Conservation (phyloP, 139 green algal species). For the Chlorella sp. region DNA sequence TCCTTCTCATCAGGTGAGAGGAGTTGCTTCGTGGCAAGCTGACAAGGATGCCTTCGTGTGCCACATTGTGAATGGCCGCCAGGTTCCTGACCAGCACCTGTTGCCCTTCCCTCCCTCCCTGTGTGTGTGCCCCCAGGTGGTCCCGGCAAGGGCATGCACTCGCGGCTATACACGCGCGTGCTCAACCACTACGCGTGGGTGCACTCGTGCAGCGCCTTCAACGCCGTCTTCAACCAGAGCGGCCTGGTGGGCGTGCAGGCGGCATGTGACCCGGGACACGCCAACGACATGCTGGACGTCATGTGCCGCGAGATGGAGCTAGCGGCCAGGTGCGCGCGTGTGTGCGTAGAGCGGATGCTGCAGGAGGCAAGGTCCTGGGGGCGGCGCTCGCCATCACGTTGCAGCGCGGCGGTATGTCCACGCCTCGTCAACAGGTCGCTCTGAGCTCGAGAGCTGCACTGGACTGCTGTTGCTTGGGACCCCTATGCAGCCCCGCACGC, state of each 20-base stretch:
- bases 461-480: too few relatives aligned
- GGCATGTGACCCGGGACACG: slow-evolving; percentile 25
- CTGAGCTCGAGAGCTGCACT: too few relatives aligned
- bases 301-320: slow-evolving; percentile 46
- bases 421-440: too few relatives aligned
- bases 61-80: too few relatives aligned
- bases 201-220: slow-evolving; percentile 72
- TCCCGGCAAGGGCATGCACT: slow-evolving; percentile 98
- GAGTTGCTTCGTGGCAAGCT: neutral
- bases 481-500: too few relatives aligned
- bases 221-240: slow-evolving; percentile 84
- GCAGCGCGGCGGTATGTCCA: neutral
- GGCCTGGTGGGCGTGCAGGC: slow-evolving; percentile 80
- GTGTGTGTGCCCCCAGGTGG: slow-evolving; percentile 24
- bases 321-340: slow-evolving; percentile 14
- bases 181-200: slow-evolving; percentile 67
- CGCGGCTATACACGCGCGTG: slow-evolving; percentile 88
- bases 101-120: neutral
- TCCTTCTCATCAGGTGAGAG: slow-evolving; percentile 72
- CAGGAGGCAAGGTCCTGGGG: neutral
- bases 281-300: slow-evolving; percentile 42
- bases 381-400: neutral
- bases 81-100: neutral
- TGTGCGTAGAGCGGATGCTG: neutral
- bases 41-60: too few relatives aligned